Conservation (phyloP, 768 basidiomycete genomes). For the Xerocomellus dryophilus region DNA sequence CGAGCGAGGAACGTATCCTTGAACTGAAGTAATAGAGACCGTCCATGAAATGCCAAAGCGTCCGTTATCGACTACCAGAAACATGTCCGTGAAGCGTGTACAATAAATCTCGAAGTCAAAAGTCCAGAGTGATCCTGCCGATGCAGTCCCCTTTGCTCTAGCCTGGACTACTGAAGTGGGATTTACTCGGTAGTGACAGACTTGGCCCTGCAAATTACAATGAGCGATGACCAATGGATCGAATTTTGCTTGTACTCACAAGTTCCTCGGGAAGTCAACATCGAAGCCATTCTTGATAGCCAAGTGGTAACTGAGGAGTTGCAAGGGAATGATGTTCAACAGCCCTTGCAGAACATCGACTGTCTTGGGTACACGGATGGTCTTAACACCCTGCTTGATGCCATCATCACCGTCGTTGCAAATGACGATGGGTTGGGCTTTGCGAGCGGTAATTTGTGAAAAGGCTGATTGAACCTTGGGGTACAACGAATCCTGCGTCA, state of each 20-base stretch:
- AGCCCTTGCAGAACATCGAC: conserved; percentile 94
- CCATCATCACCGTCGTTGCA: conserved; percentile 90
- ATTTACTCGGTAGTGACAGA: conserved; percentile 72
- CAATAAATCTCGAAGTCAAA: conserved; percentile 6
- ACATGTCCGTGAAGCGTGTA: conserved; percentile 22
- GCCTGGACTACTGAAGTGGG: background rate
- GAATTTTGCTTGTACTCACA: conserved; percentile 49
- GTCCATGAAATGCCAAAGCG: conserved; percentile 27
- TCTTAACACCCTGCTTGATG: conserved; percentile 71
- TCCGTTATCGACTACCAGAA: conserved; percentile 29
- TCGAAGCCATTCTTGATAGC: conserved; percentile 95
- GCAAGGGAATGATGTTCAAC: conserved; percentile 94
- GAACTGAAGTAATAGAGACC: conserved; percentile 2
- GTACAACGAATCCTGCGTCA: conserved; percentile 98
- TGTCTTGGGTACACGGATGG: conserved; percentile 92
- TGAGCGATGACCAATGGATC: conserved; percentile 9
- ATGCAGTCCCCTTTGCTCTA: background rate
- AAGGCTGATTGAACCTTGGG: conserved; percentile 98
- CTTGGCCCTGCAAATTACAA: conserved; percentile 52
- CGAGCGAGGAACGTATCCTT: background rate
- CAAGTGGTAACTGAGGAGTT: conserved; percentile 93
- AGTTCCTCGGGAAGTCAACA: conserved; percentile 97
- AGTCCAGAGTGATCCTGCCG: conserved; percentile 13
- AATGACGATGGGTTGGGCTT: conserved; percentile 91
- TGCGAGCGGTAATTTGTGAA: conserved; percentile 95